A percentile compares a stretch with the other conserved stretches of the same genome.
These are phyloP conservation scores for Nemania bipapillata DNA, from an alignment of 2,329 filamentous ascomycete species.

Conservation along the genomic window DNA sequence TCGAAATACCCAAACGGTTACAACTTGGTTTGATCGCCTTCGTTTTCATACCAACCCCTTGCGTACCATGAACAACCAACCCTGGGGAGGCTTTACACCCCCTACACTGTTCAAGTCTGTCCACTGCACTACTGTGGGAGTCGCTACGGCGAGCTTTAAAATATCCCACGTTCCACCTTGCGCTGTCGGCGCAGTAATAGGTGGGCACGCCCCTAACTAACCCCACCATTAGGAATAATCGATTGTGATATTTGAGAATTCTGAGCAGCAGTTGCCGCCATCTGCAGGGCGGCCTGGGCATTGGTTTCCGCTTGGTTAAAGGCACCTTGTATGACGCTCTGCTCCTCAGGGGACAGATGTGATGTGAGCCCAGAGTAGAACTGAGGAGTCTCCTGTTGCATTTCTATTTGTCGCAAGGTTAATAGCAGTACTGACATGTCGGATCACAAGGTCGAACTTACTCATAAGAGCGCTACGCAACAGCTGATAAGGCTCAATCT, in stretches of 20 bases:
- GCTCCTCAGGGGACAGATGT: conserved; percentile 45
- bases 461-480: conserved; percentile 85
- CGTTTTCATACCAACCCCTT: conserved; percentile 23
- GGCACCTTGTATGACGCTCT: conserved; percentile 41
- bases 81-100: conserved; percentile 9
- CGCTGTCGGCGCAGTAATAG: neutral
- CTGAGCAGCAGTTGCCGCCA: conserved; percentile 31
- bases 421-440: neutral
- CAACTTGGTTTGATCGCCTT: conserved; percentile 21
- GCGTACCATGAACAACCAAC: conserved; percentile 19
- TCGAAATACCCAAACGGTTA: conserved; percentile 31
- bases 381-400: conserved; percentile 90
- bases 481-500: conserved; percentile 90
- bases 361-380: conserved; percentile 84
- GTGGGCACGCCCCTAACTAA: conserved; percentile 33
- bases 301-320: conserved; percentile 46
- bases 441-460: conserved; percentile 63
- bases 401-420: conserved; percentile 63
- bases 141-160: neutral
- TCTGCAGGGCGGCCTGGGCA: conserved; percentile 40
- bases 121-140: neutral
- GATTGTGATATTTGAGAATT: conserved; percentile 26
- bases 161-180: neutral
- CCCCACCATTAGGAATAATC: conserved; percentile 39
- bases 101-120: neutral